Evolutionary conservation across 148 eudicot genomes (phyloP).

Genomic region (Bassia scoparia): DNA sequence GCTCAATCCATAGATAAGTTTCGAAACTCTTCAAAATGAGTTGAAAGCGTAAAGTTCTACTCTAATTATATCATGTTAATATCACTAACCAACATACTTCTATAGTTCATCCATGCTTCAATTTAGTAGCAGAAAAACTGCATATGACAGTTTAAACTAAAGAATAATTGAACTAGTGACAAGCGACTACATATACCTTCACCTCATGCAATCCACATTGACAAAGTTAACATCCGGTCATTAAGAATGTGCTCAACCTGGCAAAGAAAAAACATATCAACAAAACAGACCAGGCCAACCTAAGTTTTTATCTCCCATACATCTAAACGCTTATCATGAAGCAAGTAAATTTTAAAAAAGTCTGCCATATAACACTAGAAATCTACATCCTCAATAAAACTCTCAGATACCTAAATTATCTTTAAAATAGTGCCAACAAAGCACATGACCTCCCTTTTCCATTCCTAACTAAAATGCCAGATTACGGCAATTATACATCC

Average conservation of each 20-base stretch:
- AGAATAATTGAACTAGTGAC: background rate
- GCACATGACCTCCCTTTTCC: background rate
- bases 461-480: slow-evolving; percentile 1
- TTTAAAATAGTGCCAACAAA: background rate
- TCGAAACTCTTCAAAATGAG: no score
- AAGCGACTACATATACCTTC: slow-evolving; percentile 48
- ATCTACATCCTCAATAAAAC: background rate
- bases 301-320: background rate
- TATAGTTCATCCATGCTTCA: background rate
- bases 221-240: slow-evolving; percentile 82
- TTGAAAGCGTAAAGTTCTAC: no score
- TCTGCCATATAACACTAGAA: background rate
- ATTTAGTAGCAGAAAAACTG: background rate
- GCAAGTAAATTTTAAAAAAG: background rate
- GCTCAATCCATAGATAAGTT: no score
- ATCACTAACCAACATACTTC: background rate
- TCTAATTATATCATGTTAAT: no score
- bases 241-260: slow-evolving; percentile 97
- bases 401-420: background rate
- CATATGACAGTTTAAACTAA: background rate
- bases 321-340: background rate
- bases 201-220: slow-evolving; percentile 92
- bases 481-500: no score
- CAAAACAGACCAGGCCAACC: background rate
- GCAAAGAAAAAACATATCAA: slow-evolving; percentile 27